Evolutionary conservation across 129 eudicot genomes (phyloP), one percentile per base, ranked within the genome.

Genomic region (Chrysanthemum makinoi): DNA sequence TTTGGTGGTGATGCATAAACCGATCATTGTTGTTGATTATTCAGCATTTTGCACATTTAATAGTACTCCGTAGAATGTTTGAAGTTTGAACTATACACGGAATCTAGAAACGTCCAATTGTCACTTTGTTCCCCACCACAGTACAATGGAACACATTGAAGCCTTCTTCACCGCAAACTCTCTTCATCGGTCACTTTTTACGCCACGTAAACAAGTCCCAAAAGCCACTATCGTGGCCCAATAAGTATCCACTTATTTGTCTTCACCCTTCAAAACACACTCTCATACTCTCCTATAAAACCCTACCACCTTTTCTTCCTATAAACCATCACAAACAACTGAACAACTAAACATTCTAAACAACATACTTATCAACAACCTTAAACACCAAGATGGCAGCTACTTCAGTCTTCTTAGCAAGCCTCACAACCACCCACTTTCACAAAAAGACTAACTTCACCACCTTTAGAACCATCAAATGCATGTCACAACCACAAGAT

Each of bases 181-280:
- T 0, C 26, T 3, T 26, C 46, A 63, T 0, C 58, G 81, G 77
- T 54, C 7, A 54, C 30, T 70, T 55, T 2, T 6, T 52, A 70
- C 10, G 72, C 81, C 77, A 77, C 81, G 72, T 77, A 39, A 75
- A 0, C 53, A 17, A 12, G 9, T 14, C 68, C 53, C 11, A 63
- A 77, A 77, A 35, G 60, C 5, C 46, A 71, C 62, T 64, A 63
- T 76, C 96, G 96, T 89, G 96, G 91, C 81, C 67, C 72, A 28
- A 22, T 35, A 75, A 79, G 19, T 84, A 78, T 78, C 96, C 96
- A 86, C 77, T 75, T 63, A 69, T 73, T 72, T 74, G 73, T 74
- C 72, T 14, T 54, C 63, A 28, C 56, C 4, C 43, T 4, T 6
- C 43, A 5, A 35, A 35, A 35, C 24, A 10, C 1, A 5, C 28